Base-by-base conservation (phyloP, 2,329 filamentous ascomycete genomes). In the Penicillium capsulatum region DNA sequence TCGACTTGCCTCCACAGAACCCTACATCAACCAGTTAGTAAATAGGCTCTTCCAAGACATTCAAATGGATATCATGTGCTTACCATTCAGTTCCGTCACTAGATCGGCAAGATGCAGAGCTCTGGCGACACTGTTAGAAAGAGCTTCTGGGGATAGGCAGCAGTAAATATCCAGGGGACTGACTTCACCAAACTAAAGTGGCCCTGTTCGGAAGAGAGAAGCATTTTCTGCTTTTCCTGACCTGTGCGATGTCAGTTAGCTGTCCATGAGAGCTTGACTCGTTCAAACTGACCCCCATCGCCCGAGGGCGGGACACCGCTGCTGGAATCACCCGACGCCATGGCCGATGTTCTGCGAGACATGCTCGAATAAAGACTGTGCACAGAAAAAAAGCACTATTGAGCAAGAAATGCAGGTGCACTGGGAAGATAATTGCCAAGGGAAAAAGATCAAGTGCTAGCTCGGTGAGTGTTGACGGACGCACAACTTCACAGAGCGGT, bases 161-260 rank as follows among this genome's bases (percentile, higher is more conserved):
- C 29, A 36, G 19, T 38, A 37, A 27, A 9, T 17, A 36, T 29
- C 17, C 17, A 16, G 22, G 29, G 42, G 31, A 57, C 65, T 47
- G 34, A 72, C 70, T 63, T 72, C 47, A 74, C 60, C 64, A 74
- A 60, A 51, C 69, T 73, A 51, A 74, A 74, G 52, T 74, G 71
- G 14, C 71, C 71, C 4, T 65, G 60, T 24, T 74, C 70, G 20
- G 66, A 57, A 6, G 67, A 66, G 26, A 74, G 64, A 29, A 73
- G 64, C 57, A 67, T 68, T 44, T 68, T 71, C 54, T 74, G 71
- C 57, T 72, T 72, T 51, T 69, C 65, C 48, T 72, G 69, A 38
- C 59, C 69, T 70, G 44, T n/a, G 13, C 24, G 35, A 17, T 32
- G 28, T 51, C 29, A 53, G 55, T 29, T 32, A 30, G 5, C 34